Evolutionary conservation across 345 rosid genomes (phyloP).

Genomic region (Melastoma malabathricum): DNA sequence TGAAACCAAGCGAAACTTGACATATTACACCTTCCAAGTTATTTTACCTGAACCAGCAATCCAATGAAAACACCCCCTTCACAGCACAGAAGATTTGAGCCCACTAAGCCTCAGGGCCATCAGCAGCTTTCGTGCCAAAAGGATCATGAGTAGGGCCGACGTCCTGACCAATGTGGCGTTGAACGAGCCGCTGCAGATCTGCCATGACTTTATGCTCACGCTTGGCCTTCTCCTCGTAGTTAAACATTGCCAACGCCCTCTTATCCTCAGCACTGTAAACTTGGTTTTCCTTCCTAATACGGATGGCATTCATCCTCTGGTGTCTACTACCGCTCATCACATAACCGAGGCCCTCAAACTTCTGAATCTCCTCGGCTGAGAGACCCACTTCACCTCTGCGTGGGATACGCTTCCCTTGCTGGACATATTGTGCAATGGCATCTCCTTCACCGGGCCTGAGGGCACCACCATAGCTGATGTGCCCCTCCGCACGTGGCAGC

Average conservation of each 20-base stretch:
- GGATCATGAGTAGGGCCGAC: conserved; percentile 95
- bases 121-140: conserved; percentile 51
- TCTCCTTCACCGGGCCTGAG: conserved; percentile 99
- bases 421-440: conserved; percentile 96
- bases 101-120: conserved; percentile 59
- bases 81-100: conserved; percentile 9
- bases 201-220: conserved; percentile 98
- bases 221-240: conserved; percentile 94
- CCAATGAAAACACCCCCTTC: too few relatives aligned
- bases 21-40: too few relatives aligned
- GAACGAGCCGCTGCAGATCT: conserved; percentile 82
- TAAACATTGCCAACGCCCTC: conserved; percentile 93
- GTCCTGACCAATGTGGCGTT: conserved; percentile 92
- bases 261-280: conserved; percentile 98
- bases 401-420: conserved; percentile 97
- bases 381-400: conserved; percentile 99
- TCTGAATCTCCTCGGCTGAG: conserved; percentile 88
- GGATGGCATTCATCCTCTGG: conserved; percentile 95
- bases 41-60: too few relatives aligned
- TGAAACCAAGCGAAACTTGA: too few relatives aligned
- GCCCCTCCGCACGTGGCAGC: conserved; percentile 86
- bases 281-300: conserved; percentile 98
- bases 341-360: conserved; percentile 81
- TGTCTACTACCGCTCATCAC: conserved; percentile 99
- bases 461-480: conserved; percentile 95